phyloP scores from a whole-genome alignment of 23 red algal species.

The Gracilaria vermiculophylla region DNA sequence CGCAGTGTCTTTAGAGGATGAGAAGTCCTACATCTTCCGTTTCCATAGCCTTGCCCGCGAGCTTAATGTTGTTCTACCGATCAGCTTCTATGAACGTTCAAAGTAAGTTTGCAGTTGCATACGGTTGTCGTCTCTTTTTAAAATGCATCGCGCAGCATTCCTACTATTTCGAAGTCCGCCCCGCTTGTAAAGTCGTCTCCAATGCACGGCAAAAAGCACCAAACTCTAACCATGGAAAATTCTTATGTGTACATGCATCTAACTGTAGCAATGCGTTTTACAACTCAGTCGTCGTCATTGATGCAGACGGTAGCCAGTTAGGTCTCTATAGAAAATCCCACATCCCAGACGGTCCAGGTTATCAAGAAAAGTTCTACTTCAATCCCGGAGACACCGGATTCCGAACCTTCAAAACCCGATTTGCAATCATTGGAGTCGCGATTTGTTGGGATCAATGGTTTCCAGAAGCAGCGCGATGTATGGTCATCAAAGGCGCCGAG shows the following conservation, averaged over 20 bases:
- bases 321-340: constrained; percentile 90
- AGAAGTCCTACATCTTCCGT: constrained; percentile 64
- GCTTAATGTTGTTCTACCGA: constrained; percentile 70
- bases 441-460: constrained; percentile 99
- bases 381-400: constrained; percentile 88
- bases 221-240: neutral
- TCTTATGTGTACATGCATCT: neutral
- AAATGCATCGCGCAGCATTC: no score
- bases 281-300: constrained; percentile 85
- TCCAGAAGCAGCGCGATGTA: constrained; percentile 87
- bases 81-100: constrained; percentile 87
- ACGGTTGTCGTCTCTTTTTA: neutral
- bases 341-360: constrained; percentile 91
- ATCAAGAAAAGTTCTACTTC: constrained; percentile 97
- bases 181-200: no score
- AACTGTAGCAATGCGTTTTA: constrained; percentile 66
- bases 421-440: constrained; percentile 65
- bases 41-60: constrained; percentile 64
- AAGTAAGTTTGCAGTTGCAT: constrained; percentile 15
- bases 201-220: neutral
- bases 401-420: constrained; percentile 70
- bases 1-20: constrained; percentile 50
- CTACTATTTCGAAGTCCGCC: no score
- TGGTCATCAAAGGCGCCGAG: constrained; percentile 87
- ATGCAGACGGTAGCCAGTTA: constrained; percentile 72